Conservation (phyloP, 2,329 filamentous ascomycete species). For the Penicillium nordicum region DNA sequence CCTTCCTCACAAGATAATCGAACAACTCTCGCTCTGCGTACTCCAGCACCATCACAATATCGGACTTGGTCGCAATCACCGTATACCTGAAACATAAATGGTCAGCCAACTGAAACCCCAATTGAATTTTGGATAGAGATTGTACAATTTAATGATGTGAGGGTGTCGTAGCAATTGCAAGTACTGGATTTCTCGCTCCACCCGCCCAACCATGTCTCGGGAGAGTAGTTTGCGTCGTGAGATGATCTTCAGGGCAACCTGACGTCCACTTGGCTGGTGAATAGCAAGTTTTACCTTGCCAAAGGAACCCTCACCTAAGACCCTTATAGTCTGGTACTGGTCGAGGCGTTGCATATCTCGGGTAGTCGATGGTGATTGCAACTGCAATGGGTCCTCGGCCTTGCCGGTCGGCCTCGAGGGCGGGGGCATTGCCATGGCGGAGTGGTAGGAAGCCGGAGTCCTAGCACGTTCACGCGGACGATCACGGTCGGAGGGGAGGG, state of each 20-base stretch:
- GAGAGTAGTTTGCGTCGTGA: constrained; percentile 93
- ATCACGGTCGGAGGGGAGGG: constrained; percentile 47
- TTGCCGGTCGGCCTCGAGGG: constrained; percentile 33
- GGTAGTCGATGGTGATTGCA: constrained; percentile 46
- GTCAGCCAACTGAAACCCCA: constrained; percentile 16
- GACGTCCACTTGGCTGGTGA: constrained; percentile 85
- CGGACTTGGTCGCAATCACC: constrained; percentile 87
- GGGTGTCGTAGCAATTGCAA: constrained; percentile 91
- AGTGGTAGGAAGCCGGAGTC: constrained; percentile 26
- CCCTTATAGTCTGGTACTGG: constrained; percentile 85
- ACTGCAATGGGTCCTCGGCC: constrained; percentile 36
- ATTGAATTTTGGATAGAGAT: constrained; percentile 27
- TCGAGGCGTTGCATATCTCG: constrained; percentile 78
- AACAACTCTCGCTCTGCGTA: constrained; percentile 96
- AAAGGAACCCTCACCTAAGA: constrained; percentile 93
- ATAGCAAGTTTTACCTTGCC: constrained; percentile 97
- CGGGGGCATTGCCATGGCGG: constrained; percentile 39
- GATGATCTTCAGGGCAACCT: constrained; percentile 98
- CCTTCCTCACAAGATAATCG: constrained; percentile 95
- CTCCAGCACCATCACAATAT: constrained; percentile 99
- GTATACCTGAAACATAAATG: constrained; percentile 63
- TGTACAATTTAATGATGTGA: constrained; percentile 95
- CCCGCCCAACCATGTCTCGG: constrained; percentile 93
- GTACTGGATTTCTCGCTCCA: constrained; percentile 98
- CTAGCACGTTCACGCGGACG: constrained; percentile 25